Percentiles rank a stretch among this genome's conserved stretches.
Conservation (phyloP, 2,329 filamentous ascomycete species). For the Didymella exigua region DNA sequence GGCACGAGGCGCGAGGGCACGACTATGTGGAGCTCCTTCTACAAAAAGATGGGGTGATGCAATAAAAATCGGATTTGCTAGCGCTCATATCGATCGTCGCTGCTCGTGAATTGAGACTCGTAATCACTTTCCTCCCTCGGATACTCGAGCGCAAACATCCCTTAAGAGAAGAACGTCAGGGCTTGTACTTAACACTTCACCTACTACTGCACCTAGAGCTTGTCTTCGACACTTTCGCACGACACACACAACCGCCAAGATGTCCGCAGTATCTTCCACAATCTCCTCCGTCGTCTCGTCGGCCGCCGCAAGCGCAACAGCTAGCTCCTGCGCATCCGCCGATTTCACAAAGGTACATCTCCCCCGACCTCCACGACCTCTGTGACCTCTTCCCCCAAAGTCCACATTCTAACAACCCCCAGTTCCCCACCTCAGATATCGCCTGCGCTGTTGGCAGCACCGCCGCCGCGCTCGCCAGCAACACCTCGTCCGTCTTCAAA, state of each 20-base stretch:
- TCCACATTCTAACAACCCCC: neutral
- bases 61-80: constrained; percentile 1
- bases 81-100: constrained; percentile 2
- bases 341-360: constrained; percentile 24
- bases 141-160: neutral
- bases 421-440: constrained; percentile 36
- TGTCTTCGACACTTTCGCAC: neutral
- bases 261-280: constrained; percentile 20
- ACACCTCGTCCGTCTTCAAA: constrained; percentile 31
- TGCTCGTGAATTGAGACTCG: constrained; percentile 7
- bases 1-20: constrained; percentile 6
- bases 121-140: neutral
- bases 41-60: constrained; percentile 5
- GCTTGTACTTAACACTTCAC: neutral
- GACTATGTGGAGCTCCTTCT: constrained; percentile 16
- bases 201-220: neutral
- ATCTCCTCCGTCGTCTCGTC: constrained; percentile 23
- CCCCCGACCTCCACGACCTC: too few relatives aligned
- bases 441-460: constrained; percentile 38
- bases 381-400: too few relatives aligned
- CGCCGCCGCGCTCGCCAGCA: constrained; percentile 28
- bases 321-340: constrained; percentile 29
- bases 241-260: constrained; percentile 4
- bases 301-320: constrained; percentile 21
- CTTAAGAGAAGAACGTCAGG: neutral